Base-by-base conservation (phyloP, 164 flowering plant species). In the Tinospora cordifolia region DNA sequence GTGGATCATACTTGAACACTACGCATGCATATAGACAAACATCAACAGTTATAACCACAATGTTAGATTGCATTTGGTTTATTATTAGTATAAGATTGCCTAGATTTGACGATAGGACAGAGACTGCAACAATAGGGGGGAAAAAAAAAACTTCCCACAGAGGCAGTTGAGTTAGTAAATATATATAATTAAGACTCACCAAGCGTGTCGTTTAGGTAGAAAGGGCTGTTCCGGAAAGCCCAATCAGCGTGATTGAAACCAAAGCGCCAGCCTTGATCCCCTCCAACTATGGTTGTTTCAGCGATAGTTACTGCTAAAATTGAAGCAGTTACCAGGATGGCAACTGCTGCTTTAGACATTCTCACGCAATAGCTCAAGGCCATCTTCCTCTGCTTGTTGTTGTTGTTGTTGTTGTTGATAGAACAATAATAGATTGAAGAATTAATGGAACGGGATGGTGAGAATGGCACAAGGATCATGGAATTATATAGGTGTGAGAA, bases 1-100 rank as follows among this genome's bases (percentile, higher is more conserved):
- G 86, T 13, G 85, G 74, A 41, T 82, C 83, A 60, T 81, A 88
- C 21, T 67, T 67, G 59, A 44, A 66, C 15, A 66, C 68, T 66
- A n/a, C n/a, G 68, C 24, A 66, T 30, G 36, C 36, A 30, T 4
- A 30, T 30, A 30, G 36, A 65, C 21, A 66, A 39, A 8, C 4
- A 66, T 9, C 27, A 30, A 1, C 36, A 30, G n/a, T n/a, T n/a
- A 30, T 30, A 30, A 30, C 3, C 36, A 30, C 36, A 4, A 30
- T 30, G 4, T 30, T 30, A 30, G 36, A 1, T 30, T 30, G 36
- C 14, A 39, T 8, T 1, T 58, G 0, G n/a, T 24, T 15, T 15
- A 57, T 57, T 3, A n/a, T n/a, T n/a, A n/a, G n/a, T n/a, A n/a
- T n/a, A n/a, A n/a, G n/a, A n/a, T n/a, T n/a, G n/a, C n/a, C n/a